These are phyloP conservation scores for Gastrolobium bilobum DNA, from an alignment of 306 rosid genomes.

Conservation along the genomic window DNA sequence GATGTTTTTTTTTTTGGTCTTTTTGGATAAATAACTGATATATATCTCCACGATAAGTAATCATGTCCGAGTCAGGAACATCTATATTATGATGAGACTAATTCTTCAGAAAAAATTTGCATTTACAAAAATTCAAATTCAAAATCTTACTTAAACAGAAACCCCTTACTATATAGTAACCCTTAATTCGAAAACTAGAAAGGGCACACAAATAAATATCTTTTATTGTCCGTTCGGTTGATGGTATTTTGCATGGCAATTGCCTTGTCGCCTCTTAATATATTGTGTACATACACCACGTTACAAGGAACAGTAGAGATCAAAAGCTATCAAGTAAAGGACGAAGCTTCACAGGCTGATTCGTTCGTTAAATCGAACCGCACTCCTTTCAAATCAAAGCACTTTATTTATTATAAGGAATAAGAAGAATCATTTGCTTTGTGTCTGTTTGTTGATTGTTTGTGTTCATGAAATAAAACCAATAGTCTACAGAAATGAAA, in stretches of 20 bases:
- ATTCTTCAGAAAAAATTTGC: no score
- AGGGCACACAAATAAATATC: not conserved
- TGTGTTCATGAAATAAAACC: constrained; percentile 33
- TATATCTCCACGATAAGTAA: no score
- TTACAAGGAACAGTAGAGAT: constrained; percentile 37
- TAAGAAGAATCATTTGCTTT: constrained; percentile 15
- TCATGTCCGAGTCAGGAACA: no score
- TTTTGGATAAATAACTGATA: no score
- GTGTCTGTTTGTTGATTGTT: constrained; percentile 3
- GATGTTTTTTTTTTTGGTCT: no score
- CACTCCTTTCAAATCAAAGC: constrained; percentile 49
- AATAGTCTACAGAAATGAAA: not conserved
- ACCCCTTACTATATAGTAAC: not conserved
- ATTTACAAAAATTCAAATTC: no score
- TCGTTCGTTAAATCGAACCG: constrained; percentile 44
- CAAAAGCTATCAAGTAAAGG: constrained; percentile 41
- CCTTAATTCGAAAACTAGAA: not conserved
- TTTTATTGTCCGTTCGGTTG: not conserved
- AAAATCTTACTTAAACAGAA: no score
- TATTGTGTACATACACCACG: constrained; percentile 9
- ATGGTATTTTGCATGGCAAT: constrained; percentile 6
- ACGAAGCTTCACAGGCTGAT: constrained; percentile 50
- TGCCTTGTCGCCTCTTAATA: not conserved
- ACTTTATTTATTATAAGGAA: constrained; percentile 1
- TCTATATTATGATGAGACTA: no score